Percentiles rank a stretch among this genome's conserved stretches.
Evolutionary conservation across 768 basidiomycete species (phyloP).

Genomic region (Agrocybe chaxingu): DNA sequence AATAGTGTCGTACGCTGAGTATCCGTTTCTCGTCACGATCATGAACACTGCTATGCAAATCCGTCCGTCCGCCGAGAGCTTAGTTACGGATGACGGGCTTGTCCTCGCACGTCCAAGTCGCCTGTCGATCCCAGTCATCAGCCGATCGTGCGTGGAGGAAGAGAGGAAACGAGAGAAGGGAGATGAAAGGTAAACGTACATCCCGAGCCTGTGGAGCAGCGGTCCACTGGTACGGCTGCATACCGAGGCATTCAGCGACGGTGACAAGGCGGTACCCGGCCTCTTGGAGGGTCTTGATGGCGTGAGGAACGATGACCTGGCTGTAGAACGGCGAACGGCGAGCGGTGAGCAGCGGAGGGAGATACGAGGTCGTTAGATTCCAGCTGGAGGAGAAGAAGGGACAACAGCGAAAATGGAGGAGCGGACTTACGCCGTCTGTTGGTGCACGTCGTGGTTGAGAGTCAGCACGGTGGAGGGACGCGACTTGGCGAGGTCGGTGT

Average conservation of each 20-base stretch:
- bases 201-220: conserved; percentile 19
- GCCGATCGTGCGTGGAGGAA: neutral
- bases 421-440: conserved; percentile 18
- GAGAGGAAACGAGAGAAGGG: neutral
- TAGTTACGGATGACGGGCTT: neutral
- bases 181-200: conserved; percentile 15
- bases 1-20: too few relatives aligned
- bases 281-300: conserved; percentile 24
- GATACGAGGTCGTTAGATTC: conserved; percentile 15
- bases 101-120: conserved; percentile 9
- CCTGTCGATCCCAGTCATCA: neutral
- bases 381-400: neutral
- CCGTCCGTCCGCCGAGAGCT: too few relatives aligned
- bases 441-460: conserved; percentile 35
- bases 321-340: conserved; percentile 9
- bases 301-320: conserved; percentile 28
- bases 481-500: conserved; percentile 16
- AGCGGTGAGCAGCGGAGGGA: neutral
- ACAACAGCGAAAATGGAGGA: neutral
- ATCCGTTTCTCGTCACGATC: too few relatives aligned
- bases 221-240: conserved; percentile 27
- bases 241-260: conserved; percentile 37
- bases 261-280: conserved; percentile 38
- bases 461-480: conserved; percentile 27
- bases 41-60: too few relatives aligned